phyloP scores from a whole-genome alignment of 2,329 filamentous ascomycete species.

The Colletotrichum musae region DNA sequence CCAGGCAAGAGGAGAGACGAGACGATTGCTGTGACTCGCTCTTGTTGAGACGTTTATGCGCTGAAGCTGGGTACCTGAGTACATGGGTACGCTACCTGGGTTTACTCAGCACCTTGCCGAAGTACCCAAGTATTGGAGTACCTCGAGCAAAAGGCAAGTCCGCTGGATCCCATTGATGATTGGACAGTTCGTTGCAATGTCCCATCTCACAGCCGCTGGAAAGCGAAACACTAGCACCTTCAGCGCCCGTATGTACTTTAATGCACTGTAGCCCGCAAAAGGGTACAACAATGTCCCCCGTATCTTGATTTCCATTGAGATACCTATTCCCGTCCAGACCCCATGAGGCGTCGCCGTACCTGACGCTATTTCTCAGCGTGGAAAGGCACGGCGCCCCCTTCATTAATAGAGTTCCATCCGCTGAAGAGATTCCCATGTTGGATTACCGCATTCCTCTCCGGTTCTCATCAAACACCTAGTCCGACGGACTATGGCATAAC shows the following conservation, averaged over 20 bases:
- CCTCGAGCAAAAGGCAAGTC: too few relatives aligned
- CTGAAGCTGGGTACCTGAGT: not conserved
- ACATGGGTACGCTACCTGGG: not conserved
- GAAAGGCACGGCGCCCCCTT: slow-evolving; percentile 3
- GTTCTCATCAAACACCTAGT: not conserved
- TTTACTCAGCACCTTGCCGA: too few relatives aligned
- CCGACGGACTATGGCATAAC: not conserved
- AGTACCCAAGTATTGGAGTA: not conserved
- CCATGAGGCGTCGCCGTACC: slow-evolving; percentile 20
- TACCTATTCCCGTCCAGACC: slow-evolving; percentile 8
- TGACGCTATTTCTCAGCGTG: slow-evolving; percentile 25
- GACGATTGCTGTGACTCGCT: slow-evolving; percentile 28
- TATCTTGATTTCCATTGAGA: not conserved
- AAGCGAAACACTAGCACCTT: slow-evolving; percentile 3
- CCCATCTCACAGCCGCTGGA: slow-evolving; percentile 9
- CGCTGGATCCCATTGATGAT: too few relatives aligned
- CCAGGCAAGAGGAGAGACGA: slow-evolving; percentile 25
- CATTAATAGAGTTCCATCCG: slow-evolving; percentile 1
- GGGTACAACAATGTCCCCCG: not conserved
- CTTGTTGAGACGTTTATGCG: slow-evolving; percentile 33
- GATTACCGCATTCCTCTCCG: slow-evolving; percentile 7
- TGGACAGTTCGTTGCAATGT: not conserved
- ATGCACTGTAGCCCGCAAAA: slow-evolving; percentile 8
- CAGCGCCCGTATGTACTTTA: not conserved
- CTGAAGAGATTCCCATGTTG: not conserved